phyloP scores from a whole-genome alignment of 2,329 filamentous ascomycete species.

The Neocucurbitaria cava region DNA sequence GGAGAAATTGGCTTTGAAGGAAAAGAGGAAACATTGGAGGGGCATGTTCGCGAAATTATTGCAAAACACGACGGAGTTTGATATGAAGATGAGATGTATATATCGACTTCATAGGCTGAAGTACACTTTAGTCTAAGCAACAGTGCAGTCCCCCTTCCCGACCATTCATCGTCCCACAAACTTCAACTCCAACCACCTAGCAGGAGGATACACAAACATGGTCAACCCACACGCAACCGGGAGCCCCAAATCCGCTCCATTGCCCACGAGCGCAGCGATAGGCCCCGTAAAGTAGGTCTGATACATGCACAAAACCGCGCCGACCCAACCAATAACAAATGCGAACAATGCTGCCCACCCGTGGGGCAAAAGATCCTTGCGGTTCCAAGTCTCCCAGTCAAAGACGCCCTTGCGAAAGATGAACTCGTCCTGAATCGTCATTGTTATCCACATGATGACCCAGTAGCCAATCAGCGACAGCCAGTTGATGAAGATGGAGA shows the following conservation, averaged over 20 bases:
- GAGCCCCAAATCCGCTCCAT: slow-evolving; percentile 60
- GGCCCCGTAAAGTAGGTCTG: slow-evolving; percentile 32
- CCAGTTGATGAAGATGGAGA: slow-evolving; percentile 70
- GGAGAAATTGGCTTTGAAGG: slow-evolving; percentile 56
- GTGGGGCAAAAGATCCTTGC: slow-evolving; percentile 25
- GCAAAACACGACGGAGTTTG: slow-evolving; percentile 9
- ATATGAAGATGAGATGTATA: background rate
- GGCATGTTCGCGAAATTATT: slow-evolving; percentile 49
- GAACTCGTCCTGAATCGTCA: slow-evolving; percentile 30
- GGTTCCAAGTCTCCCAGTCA: slow-evolving; percentile 33
- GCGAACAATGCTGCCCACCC: slow-evolving; percentile 29
- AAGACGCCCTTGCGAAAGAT: slow-evolving; percentile 27
- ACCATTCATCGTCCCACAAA: slow-evolving; percentile 18
- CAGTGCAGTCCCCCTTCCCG: background rate
- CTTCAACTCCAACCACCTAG: slow-evolving; percentile 58
- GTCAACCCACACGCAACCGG: slow-evolving; percentile 65
- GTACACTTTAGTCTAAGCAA: background rate
- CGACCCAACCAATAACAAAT: slow-evolving; percentile 29
- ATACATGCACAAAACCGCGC: slow-evolving; percentile 32
- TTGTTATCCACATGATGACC: slow-evolving; percentile 33
- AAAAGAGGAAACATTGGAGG: slow-evolving; percentile 60
- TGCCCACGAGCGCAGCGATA: slow-evolving; percentile 25
- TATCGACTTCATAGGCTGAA: background rate
- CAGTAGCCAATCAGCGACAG: slow-evolving; percentile 44
- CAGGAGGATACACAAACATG: slow-evolving; percentile 61